These are phyloP conservation scores for Rosa multiflora DNA, from an alignment of 306 rosid species.

Conservation along the genomic window DNA sequence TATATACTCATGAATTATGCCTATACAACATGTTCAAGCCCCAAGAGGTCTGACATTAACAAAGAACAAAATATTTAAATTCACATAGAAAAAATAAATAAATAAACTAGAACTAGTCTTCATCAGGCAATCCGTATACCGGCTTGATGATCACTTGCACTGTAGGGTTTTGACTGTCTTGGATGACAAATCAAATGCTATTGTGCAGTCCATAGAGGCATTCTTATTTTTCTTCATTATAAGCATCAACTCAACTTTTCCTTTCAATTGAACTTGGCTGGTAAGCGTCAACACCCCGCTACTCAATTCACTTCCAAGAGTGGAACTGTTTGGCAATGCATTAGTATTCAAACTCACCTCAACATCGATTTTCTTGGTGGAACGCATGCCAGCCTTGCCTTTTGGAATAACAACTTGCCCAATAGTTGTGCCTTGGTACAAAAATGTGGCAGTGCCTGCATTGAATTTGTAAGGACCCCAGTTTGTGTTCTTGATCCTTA, in stretches of 20 bases:
- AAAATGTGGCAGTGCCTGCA: neutral
- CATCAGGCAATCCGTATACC: neutral
- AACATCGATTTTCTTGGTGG: neutral
- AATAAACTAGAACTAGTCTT: neutral
- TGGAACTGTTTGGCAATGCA: neutral
- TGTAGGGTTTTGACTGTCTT: neutral
- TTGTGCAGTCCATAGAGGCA: conserved; percentile 15
- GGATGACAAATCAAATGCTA: neutral
- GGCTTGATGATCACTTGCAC: conserved; percentile 14
- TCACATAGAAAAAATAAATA: neutral
- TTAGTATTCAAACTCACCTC: neutral
- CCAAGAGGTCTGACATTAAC: neutral
- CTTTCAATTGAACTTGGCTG: neutral
- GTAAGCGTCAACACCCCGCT: conserved; percentile 4
- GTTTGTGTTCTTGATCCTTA: conserved; percentile 14
- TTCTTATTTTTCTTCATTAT: conserved; percentile 23
- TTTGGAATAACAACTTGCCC: conserved; percentile 3
- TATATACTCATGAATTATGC: neutral
- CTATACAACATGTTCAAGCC: neutral
- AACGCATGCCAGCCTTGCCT: conserved; percentile 2
- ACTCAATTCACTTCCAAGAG: conserved; percentile 8
- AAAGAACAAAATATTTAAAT: neutral
- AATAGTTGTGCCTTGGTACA: neutral
- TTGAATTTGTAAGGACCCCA: conserved; percentile 12
- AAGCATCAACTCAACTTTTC: conserved; percentile 22